Base-by-base conservation (phyloP, 768 basidiomycete genomes). In the Mycena sanguinolenta region DNA sequence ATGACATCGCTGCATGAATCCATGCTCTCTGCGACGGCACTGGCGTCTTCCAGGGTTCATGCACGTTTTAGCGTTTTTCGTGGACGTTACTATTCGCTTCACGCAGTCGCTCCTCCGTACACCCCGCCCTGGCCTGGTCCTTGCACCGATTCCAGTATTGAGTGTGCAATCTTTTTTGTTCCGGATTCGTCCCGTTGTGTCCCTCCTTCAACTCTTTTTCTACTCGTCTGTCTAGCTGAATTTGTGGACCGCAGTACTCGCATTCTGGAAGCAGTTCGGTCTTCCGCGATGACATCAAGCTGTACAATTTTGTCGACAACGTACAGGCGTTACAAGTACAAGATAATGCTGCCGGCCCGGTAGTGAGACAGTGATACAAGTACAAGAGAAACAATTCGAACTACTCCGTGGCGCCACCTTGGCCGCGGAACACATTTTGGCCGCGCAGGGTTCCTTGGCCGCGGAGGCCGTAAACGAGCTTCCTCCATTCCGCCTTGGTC, bases 361-460 rank as follows among this genome's bases (percentile, higher is more conserved):
- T 49, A 52, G 50, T 52, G 50, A 52, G 27, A 61, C 59, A 61
- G 44, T 61, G 59, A 61, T 34, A 61, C 59, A 50, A 61, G 46
- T 61, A 61, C n/a, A 50, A 62, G 46, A 62, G 46, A 62, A 50
- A 50, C 46, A 34, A 50, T 50, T 62, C 32, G 46, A 36, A 62
- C 46, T 62, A 62, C 60, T 62, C 52, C 60, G 59, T 61, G 59
- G 59, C 59, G 59, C 59, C 59, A 61, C 59, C 59, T 61, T 61
- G 44, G 44, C 59, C 44, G 46, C 59, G 59, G 60, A 62, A 62
- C 46, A 62, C 49, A 62, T 62, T 61, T 34, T 61, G 59, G 59
- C 59, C 59, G 59, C 59, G 59, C 59, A 61, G 60, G 60, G 46
- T 62, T 62, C 60, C 60, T 62, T 61, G 59, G 59, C 59, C 60